A percentile compares a stretch with the other conserved stretches of the same genome.
Evolutionary conservation across 2,329 filamentous ascomycete species (phyloP).

Genomic region (Colletotrichum sp.): DNA sequence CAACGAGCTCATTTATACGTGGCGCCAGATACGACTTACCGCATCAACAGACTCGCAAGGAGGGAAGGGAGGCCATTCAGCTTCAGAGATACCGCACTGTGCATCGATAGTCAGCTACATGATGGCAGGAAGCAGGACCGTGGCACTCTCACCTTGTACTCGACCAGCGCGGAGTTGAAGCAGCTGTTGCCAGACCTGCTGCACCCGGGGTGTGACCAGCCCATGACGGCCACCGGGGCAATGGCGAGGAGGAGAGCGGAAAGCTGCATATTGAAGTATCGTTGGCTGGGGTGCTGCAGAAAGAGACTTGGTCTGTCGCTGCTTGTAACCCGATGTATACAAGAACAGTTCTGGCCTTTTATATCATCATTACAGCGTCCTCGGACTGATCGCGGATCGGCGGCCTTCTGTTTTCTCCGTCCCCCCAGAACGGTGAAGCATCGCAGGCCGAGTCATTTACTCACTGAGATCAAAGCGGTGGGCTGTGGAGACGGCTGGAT

Average conservation of each 20-base stretch:
- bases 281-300: not conserved
- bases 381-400: not conserved
- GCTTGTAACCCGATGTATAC: rapidly evolving
- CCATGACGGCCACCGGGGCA: not conserved
- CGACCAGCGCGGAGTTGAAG: not conserved
- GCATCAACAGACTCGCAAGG: not conserved
- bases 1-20: too few species aligned
- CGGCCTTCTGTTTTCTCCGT: not conserved
- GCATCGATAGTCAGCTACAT: not conserved
- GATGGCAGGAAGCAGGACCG: rapidly evolving
- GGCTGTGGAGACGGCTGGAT: not conserved
- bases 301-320: not conserved
- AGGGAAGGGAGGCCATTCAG: not conserved
- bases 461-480: not conserved
- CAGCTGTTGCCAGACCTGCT: not conserved
- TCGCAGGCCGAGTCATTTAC: not conserved
- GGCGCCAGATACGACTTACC: not conserved
- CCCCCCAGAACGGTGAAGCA: not conserved
- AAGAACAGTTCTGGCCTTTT: not conserved
- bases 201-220: not conserved
- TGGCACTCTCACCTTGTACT: not conserved
- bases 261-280: not conserved
- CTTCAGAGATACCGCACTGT: not conserved
- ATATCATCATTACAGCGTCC: not conserved
- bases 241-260: not conserved